Conservation (phyloP, 345 rosid genomes). For the Eucalyptus pumila region DNA sequence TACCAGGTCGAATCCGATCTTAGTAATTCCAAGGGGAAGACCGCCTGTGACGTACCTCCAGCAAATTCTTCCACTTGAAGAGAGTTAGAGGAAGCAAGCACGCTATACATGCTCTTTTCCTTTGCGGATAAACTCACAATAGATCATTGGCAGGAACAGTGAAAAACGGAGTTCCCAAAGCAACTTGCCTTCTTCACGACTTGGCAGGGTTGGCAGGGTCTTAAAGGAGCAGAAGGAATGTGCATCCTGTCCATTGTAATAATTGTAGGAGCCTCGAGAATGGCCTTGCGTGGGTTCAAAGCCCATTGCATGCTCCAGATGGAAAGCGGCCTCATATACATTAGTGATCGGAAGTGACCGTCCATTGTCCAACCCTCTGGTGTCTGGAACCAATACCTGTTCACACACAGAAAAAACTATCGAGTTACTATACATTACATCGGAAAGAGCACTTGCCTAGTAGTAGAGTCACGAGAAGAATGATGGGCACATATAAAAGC, state of each 20-base stretch:
- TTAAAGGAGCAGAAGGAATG: conserved; percentile 37
- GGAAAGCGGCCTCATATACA: conserved; percentile 93
- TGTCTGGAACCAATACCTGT: conserved; percentile 97
- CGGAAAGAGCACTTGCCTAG: background rate
- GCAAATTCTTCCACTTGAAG: background rate
- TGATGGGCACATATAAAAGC: background rate
- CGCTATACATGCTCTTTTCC: background rate
- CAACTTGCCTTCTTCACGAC: conserved; percentile 52
- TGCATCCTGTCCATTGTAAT: conserved; percentile 80
- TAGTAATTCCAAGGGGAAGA: background rate
- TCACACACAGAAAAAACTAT: background rate
- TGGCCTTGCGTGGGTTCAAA: conserved; percentile 64
- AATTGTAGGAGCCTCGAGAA: conserved; percentile 76
- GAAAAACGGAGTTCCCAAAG: conserved; percentile 33
- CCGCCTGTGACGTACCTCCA: background rate
- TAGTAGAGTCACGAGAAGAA: background rate
- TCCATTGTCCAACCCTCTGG: conserved; percentile 94
- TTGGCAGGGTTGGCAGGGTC: conserved; percentile 15
- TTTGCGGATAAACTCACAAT: background rate
- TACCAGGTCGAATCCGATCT: background rate
- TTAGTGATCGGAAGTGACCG: conserved; percentile 81
- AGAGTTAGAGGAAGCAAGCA: background rate
- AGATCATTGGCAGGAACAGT: conserved; percentile 36
- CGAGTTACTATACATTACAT: background rate
- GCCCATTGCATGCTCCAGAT: conserved; percentile 99